phyloP scores from a whole-genome alignment of 1,284 basidiomycete species.

The Rhodotorula sp. region DNA sequence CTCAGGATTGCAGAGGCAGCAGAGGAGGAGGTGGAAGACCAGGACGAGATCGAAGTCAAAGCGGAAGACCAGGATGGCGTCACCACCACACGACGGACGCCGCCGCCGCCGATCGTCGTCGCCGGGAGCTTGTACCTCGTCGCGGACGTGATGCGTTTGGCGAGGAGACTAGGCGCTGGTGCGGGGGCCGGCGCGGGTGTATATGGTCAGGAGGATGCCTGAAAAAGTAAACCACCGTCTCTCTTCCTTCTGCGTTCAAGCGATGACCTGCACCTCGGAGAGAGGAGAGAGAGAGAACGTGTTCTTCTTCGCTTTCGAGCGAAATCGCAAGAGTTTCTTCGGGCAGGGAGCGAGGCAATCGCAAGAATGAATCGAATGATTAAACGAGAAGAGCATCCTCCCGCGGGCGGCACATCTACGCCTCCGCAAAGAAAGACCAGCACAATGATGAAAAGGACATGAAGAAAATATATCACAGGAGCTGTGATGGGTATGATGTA shows the following conservation, averaged over 20 bases:
- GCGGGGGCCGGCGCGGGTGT: too few relatives aligned
- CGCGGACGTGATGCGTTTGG: constrained; percentile 62
- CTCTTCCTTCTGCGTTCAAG: neutral
- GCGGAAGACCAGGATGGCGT: too few relatives aligned
- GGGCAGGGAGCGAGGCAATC: neutral
- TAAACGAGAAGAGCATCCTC: neutral
- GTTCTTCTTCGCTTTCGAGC: neutral
- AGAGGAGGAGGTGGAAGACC: constrained; percentile 32
- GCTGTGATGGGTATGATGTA: neutral
- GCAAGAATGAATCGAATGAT: neutral
- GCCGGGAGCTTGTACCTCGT: constrained; percentile 90
- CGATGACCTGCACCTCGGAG: too few relatives aligned
- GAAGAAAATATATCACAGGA: neutral
- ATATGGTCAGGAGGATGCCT: too few relatives aligned
- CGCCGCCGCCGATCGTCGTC: constrained; percentile 59
- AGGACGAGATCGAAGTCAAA: too few relatives aligned
- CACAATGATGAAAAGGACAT: too few relatives aligned
- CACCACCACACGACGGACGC: too few relatives aligned
- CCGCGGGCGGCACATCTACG: neutral
- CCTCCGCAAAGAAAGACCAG: too few relatives aligned
- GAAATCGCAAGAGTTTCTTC: too few relatives aligned
- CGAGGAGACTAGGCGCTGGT: neutral
- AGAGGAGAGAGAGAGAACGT: neutral
- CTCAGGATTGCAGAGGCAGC: constrained; percentile 14
- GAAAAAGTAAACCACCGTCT: neutral